These are phyloP conservation scores for Lolium multiflorum DNA, from an alignment of 176 grass and related monocot species.

Conservation along the genomic window DNA sequence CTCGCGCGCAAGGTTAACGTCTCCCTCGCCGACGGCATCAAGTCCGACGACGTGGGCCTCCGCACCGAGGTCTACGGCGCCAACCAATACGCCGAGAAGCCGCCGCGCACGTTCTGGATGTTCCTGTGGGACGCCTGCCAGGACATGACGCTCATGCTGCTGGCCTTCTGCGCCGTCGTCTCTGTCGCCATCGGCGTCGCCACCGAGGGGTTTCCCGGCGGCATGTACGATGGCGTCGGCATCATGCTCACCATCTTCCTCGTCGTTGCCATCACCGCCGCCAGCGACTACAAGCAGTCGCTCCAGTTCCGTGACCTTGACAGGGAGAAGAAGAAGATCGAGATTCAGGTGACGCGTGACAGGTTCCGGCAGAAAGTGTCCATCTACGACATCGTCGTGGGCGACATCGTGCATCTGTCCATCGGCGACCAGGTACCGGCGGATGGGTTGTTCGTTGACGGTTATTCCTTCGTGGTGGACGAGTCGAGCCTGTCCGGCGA, in stretches of 20 bases:
- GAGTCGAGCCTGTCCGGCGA: slow-evolving; percentile 91
- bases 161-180: slow-evolving; percentile 77
- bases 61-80: slow-evolving; percentile 72
- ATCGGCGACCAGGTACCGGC: slow-evolving; percentile 93
- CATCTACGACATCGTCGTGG: slow-evolving; percentile 91
- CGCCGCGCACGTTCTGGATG: slow-evolving; percentile 84
- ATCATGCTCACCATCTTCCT: slow-evolving; percentile 82
- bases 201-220: slow-evolving; percentile 80
- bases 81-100: slow-evolving; percentile 84
- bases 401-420: slow-evolving; percentile 84
- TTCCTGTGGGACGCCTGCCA: slow-evolving; percentile 92
- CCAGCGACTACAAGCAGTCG: slow-evolving; percentile 96
- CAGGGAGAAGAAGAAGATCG: slow-evolving; percentile 98
- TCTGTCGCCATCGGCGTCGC: slow-evolving; percentile 76
- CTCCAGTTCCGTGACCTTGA: slow-evolving; percentile 94
- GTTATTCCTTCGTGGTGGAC: slow-evolving; percentile 81
- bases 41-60: slow-evolving; percentile 55
- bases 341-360: slow-evolving; percentile 83
- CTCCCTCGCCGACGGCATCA: slow-evolving; percentile 62
- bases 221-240: slow-evolving; percentile 87
- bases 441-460: slow-evolving; percentile 80
- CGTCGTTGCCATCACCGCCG: slow-evolving; percentile 81
- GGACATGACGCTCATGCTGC: slow-evolving; percentile 86
- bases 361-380: slow-evolving; percentile 88
- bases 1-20: slow-evolving; percentile 72